phyloP scores from a whole-genome alignment of 2,329 filamentous ascomycete genomes.

The Tricladium varicosporioides region DNA sequence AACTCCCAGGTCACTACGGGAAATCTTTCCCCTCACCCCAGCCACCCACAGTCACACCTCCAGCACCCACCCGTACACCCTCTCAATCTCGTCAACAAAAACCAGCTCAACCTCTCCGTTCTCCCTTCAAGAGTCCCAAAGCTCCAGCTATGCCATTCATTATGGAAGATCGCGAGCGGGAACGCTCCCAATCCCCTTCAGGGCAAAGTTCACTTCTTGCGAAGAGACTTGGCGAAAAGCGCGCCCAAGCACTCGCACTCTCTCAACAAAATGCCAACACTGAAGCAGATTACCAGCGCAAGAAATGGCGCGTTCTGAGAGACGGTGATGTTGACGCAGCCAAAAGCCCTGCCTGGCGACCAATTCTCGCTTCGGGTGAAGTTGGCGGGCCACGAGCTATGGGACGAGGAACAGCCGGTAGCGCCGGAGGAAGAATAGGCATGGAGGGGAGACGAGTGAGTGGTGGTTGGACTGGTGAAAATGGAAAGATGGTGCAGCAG shows the following conservation, averaged over 20 bases:
- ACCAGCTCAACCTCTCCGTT: constrained; percentile 1
- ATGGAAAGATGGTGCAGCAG: constrained; percentile 1
- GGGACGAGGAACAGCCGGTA: no score
- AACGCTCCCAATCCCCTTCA: not conserved
- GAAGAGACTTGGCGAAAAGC: not conserved
- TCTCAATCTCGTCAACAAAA: no score
- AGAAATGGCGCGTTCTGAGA: constrained; percentile 28
- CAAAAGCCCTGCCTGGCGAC: constrained; percentile 28
- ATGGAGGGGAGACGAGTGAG: not conserved
- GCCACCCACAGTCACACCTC: no score
- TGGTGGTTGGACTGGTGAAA: not conserved
- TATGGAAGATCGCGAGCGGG: not conserved
- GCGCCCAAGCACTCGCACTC: not conserved
- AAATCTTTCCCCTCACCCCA: no score
- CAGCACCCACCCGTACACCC: no score
- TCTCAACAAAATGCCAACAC: constrained; percentile 51
- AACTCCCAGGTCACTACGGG: no score
- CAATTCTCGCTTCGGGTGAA: constrained; percentile 14
- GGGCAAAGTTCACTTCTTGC: not conserved
- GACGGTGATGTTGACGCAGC: constrained; percentile 24
- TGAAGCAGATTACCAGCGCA: constrained; percentile 20
- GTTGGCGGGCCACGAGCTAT: not conserved
- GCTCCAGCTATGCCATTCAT: not conserved
- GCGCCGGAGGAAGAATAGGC: not conserved
- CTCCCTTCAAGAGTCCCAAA: not conserved